Percentiles rank a stretch among this genome's conserved stretches.
Evolutionary conservation across 2,329 filamentous ascomycete species (phyloP).

Genomic region (Nothomitra cinnamomea): DNA sequence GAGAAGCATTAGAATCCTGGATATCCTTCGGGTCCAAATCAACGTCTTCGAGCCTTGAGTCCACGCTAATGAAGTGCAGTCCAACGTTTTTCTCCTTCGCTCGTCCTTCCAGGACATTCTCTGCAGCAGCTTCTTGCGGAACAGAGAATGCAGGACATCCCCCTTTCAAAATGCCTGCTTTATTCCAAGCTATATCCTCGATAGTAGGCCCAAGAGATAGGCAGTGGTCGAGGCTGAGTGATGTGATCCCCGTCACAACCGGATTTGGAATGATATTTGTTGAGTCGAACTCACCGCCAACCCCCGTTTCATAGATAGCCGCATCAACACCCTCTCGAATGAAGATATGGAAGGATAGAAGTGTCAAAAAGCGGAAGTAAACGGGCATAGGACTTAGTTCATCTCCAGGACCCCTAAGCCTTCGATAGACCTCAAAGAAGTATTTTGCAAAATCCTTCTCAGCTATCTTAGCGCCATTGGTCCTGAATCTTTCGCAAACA

Average conservation of each 20-base stretch:
- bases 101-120: constrained; percentile 30
- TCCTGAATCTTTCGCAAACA: constrained; percentile 49
- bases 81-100: constrained; percentile 35
- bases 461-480: constrained; percentile 40
- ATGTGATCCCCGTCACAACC: constrained; percentile 42
- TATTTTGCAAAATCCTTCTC: constrained; percentile 43
- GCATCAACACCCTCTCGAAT: constrained; percentile 43
- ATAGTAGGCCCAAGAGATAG: constrained; percentile 43
- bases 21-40: constrained; percentile 36
- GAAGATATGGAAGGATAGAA: constrained; percentile 52
- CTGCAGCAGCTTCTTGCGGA: constrained; percentile 30
- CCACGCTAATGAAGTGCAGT: constrained; percentile 29
- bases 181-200: constrained; percentile 56
- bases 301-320: constrained; percentile 48
- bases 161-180: constrained; percentile 51
- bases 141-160: constrained; percentile 41
- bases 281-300: constrained; percentile 51
- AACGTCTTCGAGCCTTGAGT: constrained; percentile 30
- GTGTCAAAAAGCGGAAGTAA: constrained; percentile 44
- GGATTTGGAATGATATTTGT: constrained; percentile 48
- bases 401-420: neutral
- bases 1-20: constrained; percentile 40
- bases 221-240: constrained; percentile 54
- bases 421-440: constrained; percentile 52
- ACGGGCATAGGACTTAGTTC: constrained; percentile 21